phyloP scores from a whole-genome alignment of 805 yeast genomes.

The Schwanniomyces yamadae region DNA sequence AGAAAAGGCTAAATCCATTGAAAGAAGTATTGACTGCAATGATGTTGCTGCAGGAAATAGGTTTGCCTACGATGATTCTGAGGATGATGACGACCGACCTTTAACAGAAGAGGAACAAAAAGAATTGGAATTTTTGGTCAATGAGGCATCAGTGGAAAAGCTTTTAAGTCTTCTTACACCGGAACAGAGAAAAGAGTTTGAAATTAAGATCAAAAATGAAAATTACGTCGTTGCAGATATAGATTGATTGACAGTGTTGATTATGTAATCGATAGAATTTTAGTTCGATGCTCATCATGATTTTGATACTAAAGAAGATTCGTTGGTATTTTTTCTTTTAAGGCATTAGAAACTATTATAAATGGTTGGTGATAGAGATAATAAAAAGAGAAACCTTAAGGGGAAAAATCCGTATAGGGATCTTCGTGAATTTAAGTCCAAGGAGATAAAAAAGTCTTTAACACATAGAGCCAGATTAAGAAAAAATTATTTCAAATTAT shows the following conservation, averaged over 20 bases:
- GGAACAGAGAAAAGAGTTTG: slow-evolving; percentile 7
- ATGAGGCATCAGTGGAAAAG: slow-evolving; percentile 1
- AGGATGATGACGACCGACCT: slow-evolving; percentile 7
- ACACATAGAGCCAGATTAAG: slow-evolving; percentile 78
- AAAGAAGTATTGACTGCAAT: slow-evolving; percentile 4
- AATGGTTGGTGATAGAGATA: slow-evolving; percentile 1
- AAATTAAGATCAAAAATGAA: background rate
- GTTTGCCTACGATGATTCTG: no score
- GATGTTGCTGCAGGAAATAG: no score
- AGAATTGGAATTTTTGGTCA: slow-evolving; percentile 2
- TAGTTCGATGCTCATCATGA: slow-evolving; percentile 13
- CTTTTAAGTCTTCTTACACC: slow-evolving; percentile 4
- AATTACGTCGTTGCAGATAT: slow-evolving; percentile 4
- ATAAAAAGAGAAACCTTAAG: slow-evolving; percentile 7
- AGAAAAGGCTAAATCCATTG: background rate
- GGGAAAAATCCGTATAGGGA: slow-evolving; percentile 31
- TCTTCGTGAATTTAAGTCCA: slow-evolving; percentile 39
- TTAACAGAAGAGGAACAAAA: slow-evolving; percentile 4
- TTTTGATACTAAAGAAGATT: background rate
- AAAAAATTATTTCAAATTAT: slow-evolving; percentile 74
- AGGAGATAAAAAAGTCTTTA: slow-evolving; percentile 76
- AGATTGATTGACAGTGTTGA: background rate
- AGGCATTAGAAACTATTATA: background rate
- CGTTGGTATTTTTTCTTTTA: background rate
- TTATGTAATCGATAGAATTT: slow-evolving; percentile 5